Evolutionary conservation across 2,329 filamentous ascomycete genomes (phyloP), one percentile per base, ranked within the genome.

Genomic region (Huntiella omanensis): DNA sequence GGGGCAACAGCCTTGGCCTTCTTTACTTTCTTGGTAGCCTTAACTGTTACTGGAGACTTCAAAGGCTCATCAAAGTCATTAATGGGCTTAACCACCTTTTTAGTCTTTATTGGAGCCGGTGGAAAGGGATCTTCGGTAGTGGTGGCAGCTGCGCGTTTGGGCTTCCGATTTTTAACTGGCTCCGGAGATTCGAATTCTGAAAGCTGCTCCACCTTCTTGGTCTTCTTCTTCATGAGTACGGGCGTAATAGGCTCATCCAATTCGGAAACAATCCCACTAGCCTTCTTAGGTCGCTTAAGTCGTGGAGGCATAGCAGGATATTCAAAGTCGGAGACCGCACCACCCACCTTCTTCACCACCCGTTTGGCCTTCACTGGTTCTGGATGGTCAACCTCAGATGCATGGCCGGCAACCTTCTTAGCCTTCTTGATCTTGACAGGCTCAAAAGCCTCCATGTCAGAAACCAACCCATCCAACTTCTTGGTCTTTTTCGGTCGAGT

Each of bases 71-170:
- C 12, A 28, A 28, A 28, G 22, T 28, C 22, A 28, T 28, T 7
- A 28, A 28, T 28, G 6, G 22, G 22, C 11, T 28, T 28, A 32
- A 32, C 17, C 17, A 41, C 40, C 40, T 41, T 41, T 6, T 41
- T 41, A 6, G 19, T 41, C 22, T 41, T 41, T 7, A 1, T 28
- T 35, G 48, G 50, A n/a, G 49, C 50, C 3, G 55, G 51, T 15
- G 17, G 22, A 28, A 28, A 28, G 7, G 12, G 12, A 16, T n/a
- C n/a, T 28, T 28, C 22, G 22, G 10, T 10, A 28, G 22, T 7
- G 10, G 22, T 28, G 5, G 19, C 22, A 32, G 28, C 40, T 5
- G 33, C 12, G 17, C 33, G 28, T 40, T 41, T 41, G 5, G 19
- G 33, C 40, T 41, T 41, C 4, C 33, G 28, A 32, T 15, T 8